Base-by-base conservation (phyloP, 176 grass and related monocot genomes). In the Lolium perenne region DNA sequence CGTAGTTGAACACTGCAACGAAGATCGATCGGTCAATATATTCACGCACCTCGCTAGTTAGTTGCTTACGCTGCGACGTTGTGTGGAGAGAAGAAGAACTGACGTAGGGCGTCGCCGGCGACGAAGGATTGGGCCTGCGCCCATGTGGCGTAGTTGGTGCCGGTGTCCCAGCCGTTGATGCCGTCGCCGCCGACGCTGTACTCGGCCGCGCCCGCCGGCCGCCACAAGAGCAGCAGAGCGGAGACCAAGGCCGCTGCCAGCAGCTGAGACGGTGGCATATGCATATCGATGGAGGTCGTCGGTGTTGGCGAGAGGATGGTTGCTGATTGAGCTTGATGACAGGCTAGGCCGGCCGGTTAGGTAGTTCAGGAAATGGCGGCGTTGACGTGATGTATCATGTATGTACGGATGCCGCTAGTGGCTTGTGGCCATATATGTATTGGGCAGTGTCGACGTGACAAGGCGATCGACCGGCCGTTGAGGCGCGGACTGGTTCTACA, bases 1-100 rank as follows among this genome's bases (percentile, higher is more conserved):
- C 84, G 66, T 91, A 91, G 75, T 81, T 54, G 76, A 94, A 94
- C 15, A 94, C 89, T 93, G 85, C 71, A 15, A 14, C 22, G 13
- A 22, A 65, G 11, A 49, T 4, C 8, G 10, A 64, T 10, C 13
- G 10, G 45, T 40, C 10, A 58, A 13, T n/a, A 17, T 0, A 20
- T 0, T 16, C 38, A 0, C 10, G 58, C n/a, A 1, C 16, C 45
- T 41, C 6, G 40, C 40, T 41, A 41, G 3, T 6, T 41, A 6
- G 40, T 41, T 41, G 6, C 6, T 6, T 41, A 41, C 5, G 40
- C 40, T 41, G 40, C 40, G 40, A 4, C 40, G 40, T 6, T 41
- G 40, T 5, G 40, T 41, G 26, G 26, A 29, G 26, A 29, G 26
- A 29, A 29, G 26, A 29, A 29, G 26, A 29, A 41, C 40, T 41